Evolutionary conservation across 139 green algal species (phyloP).

Genomic region (Tetraselmis chui): DNA sequence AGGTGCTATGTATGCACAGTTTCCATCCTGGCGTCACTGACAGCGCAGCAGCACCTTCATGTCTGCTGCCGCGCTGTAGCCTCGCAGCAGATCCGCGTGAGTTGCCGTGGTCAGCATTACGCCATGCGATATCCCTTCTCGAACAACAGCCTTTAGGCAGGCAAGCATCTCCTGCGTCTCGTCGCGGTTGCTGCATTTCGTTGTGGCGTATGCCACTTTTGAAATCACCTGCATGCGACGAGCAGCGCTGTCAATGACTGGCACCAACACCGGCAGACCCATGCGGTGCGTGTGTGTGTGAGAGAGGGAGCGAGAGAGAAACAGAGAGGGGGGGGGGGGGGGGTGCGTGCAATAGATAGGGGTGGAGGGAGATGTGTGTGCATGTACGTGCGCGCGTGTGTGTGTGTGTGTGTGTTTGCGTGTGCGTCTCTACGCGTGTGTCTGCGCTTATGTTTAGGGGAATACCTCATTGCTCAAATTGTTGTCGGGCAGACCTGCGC

Average conservation of each 20-base stretch:
- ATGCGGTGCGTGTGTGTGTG: not conserved
- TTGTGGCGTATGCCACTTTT: not conserved
- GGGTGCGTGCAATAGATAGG: too few relatives aligned
- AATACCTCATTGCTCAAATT: not conserved
- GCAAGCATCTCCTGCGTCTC: not conserved
- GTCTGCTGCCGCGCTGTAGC: not conserved
- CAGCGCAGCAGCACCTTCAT: too few relatives aligned
- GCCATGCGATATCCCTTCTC: not conserved
- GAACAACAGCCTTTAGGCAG: not conserved
- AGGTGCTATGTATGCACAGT: too few relatives aligned
- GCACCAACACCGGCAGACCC: too few relatives aligned
- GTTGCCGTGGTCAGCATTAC: not conserved
- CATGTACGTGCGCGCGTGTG: too few relatives aligned
- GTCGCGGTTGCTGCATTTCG: not conserved
- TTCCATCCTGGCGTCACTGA: too few relatives aligned
- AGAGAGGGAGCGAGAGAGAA: too few relatives aligned
- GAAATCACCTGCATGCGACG: not conserved
- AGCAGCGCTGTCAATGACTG: too few relatives aligned
- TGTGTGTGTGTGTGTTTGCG: too few relatives aligned
- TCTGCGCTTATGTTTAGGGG: not conserved
- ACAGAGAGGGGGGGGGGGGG: too few relatives aligned
- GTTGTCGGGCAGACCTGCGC: not conserved
- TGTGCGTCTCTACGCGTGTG: too few relatives aligned
- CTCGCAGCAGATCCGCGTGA: not conserved
- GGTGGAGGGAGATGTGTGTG: too few relatives aligned